Evolutionary conservation across 2,329 filamentous ascomycete genomes (phyloP), one percentile per base, ranked within the genome.

Genomic region (Dothidotthia symphoricarpi): DNA sequence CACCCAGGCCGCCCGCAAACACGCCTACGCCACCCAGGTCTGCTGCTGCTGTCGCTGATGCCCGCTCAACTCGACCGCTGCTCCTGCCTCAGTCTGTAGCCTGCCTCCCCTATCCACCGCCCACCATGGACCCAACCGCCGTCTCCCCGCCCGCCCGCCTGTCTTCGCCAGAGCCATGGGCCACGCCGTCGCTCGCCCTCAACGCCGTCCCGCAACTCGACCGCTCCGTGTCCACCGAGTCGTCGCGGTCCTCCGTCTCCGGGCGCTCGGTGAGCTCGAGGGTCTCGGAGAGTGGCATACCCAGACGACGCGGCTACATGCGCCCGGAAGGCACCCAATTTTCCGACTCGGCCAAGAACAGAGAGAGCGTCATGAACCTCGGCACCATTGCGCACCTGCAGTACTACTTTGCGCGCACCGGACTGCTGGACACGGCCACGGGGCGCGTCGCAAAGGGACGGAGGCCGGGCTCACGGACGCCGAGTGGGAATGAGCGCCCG

Each of bases 331-430:
- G 83, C 36, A 94, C 87, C 34, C 80, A 89, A 58, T 98, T 97
- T 66, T 88, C 93, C 16, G 85, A 86, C 43, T 96, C 90, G 39
- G 93, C 93, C 31, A 83, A 82, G 61, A 88, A 88, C 34, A 79
- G 93, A 47, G 91, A 98, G 66, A 96, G 90, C 63, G 93, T 98
- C 50, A 85, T 97, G 80, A 95, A 88, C 61, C 71, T 98, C 46
- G 93, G 93, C 37, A 96, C 90, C 68, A 98, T 98, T 57, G 88
- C 90, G 39, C 93, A 98, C 71, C 74, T 98, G 60, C 93, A 98
- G 68, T 95, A 97, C 70, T 98, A 97, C 70, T 98, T 98, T 71
- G 91, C 93, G 24, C 78, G 93, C 43, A 98, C 93, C 1, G 93
- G 93, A 5, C 71, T 98, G 48, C 72, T 98, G 34, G 93, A 98